phyloP scores from a whole-genome alignment of 495 filamentous ascomycete genomes.

The Xylaria curta region DNA sequence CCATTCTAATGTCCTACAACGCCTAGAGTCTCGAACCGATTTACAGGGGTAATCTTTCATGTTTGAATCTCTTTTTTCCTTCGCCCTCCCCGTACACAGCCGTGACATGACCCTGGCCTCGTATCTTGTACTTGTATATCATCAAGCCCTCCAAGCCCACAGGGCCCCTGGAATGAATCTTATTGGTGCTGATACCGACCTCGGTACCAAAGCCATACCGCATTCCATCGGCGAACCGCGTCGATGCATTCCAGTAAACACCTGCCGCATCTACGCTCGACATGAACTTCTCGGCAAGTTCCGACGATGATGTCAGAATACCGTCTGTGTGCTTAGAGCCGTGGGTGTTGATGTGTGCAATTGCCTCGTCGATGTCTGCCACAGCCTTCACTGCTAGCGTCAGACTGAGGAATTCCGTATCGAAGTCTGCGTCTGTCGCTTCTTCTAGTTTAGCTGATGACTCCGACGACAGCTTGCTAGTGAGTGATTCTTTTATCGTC shows the following conservation, averaged over 20 bases:
- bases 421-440: conserved; percentile 72
- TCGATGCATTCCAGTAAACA: conserved; percentile 96
- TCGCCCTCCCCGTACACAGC: conserved; percentile 73
- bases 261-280: conserved; percentile 84
- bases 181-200: conserved; percentile 98
- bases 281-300: conserved; percentile 79
- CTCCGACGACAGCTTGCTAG: conserved; percentile 41
- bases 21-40: neutral
- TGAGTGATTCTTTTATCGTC: conserved; percentile 66
- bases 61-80: conserved; percentile 72
- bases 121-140: conserved; percentile 93
- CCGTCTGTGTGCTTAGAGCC: conserved; percentile 95
- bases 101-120: conserved; percentile 78
- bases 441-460: conserved; percentile 59
- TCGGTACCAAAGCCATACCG: conserved; percentile 97
- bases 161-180: conserved; percentile 92
- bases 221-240: conserved; percentile 94
- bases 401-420: conserved; percentile 89
- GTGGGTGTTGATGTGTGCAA: conserved; percentile 88
- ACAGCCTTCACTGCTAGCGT: conserved; percentile 86
- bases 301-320: conserved; percentile 74
- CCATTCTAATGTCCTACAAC: neutral
- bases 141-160: conserved; percentile 94
- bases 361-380: conserved; percentile 67
- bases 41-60: conserved; percentile 62